These are phyloP conservation scores for Didymella pomorum DNA, from an alignment of 2,329 filamentous ascomycete species.

Conservation along the genomic window DNA sequence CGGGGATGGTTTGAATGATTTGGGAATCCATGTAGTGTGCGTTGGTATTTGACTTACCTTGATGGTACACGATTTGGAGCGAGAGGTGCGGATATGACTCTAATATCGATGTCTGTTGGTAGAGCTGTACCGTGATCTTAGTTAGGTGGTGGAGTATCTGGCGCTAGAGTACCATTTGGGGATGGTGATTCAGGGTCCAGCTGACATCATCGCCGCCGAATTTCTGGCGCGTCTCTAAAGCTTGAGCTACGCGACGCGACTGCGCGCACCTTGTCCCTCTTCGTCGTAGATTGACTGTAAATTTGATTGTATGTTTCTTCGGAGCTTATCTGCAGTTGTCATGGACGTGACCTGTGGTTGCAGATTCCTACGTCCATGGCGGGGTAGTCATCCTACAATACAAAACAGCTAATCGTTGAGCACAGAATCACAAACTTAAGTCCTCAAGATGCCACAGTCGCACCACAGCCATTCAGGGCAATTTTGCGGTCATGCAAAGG, in stretches of 20 bases:
- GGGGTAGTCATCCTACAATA: too few species aligned
- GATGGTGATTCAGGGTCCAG: conserved; percentile 9
- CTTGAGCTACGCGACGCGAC: not conserved
- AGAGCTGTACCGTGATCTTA: not conserved
- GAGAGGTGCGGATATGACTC: too few species aligned
- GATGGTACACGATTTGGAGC: too few species aligned
- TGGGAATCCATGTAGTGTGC: too few species aligned
- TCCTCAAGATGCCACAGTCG: conserved; percentile 81
- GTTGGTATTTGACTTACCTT: too few species aligned
- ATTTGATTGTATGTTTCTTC: too few species aligned
- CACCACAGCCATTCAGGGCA: conserved; percentile 98
- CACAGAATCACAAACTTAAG: not conserved
- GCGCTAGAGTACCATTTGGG: conserved; percentile 10
- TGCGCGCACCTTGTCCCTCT: not conserved
- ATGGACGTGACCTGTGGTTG: too few species aligned
- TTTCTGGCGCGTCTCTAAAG: conserved; percentile 7
- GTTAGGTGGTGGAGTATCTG: not conserved
- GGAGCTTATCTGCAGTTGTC: too few species aligned
- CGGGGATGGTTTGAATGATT: too few species aligned
- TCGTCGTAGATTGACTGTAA: too few species aligned
- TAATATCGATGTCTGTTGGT: too few species aligned
- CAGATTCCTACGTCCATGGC: too few species aligned
- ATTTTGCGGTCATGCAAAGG: conserved; percentile 88
- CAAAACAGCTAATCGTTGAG: conserved; percentile 2
- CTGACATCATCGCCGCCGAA: conserved; percentile 18